phyloP scores from a whole-genome alignment of 805 yeast genomes.

The Sugiyamaella floridensis region DNA sequence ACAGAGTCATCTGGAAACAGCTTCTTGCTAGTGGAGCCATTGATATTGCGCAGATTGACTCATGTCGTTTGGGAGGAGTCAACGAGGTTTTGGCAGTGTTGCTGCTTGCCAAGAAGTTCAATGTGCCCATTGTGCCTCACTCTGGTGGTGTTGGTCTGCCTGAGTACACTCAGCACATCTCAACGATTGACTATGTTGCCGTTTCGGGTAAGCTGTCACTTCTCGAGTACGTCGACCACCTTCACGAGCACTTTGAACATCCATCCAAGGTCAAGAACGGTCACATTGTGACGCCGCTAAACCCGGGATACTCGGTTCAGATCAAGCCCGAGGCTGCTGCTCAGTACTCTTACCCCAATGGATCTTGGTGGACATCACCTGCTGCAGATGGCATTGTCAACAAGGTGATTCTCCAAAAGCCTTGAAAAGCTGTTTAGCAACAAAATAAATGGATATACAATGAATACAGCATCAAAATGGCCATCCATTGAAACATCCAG shows the following conservation, averaged over 20 bases:
- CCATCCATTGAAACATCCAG: too few species aligned
- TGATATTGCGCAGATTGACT: conserved; percentile 30
- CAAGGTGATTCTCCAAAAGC: conserved; percentile 10
- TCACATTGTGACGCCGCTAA: conserved; percentile 27
- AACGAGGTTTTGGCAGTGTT: conserved; percentile 32
- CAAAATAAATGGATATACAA: too few species aligned
- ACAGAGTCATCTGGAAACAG: conserved; percentile 32
- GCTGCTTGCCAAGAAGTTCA: conserved; percentile 30
- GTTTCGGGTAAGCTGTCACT: conserved; percentile 29
- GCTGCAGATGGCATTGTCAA: conserved; percentile 16
- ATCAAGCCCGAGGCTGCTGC: conserved; percentile 24
- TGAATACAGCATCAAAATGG: too few species aligned
- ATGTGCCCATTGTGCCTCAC: conserved; percentile 32
- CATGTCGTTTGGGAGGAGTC: conserved; percentile 33
- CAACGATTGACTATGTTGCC: conserved; percentile 30
- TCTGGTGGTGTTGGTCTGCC: conserved; percentile 34
- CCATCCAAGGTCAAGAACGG: conserved; percentile 29
- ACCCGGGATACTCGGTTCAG: conserved; percentile 32
- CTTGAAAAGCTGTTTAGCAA: background rate
- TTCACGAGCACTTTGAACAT: conserved; percentile 28
- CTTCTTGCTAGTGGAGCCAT: conserved; percentile 27
- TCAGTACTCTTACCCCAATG: conserved; percentile 27
- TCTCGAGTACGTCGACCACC: conserved; percentile 30
- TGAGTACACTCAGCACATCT: conserved; percentile 32
- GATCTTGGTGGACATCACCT: conserved; percentile 29